A percentile compares a stretch with the other conserved stretches of the same genome.
phyloP scores from a whole-genome alignment of 352 stramenopile species.

The Phytopythium sindhum region DNA sequence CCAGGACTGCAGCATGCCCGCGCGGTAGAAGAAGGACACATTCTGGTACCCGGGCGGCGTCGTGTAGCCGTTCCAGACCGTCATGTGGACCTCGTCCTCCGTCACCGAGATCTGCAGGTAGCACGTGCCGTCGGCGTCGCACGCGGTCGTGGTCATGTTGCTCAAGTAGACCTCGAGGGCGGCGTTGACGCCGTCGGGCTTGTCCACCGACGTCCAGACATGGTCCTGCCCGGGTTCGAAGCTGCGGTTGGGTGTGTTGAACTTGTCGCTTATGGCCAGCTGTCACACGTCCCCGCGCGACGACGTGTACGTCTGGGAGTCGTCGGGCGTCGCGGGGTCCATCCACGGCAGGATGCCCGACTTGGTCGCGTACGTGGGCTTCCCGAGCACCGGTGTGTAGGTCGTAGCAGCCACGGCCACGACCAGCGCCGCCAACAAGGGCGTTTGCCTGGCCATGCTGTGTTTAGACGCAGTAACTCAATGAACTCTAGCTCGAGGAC shows the following conservation, averaged over 20 bases:
- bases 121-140: constrained; percentile 18
- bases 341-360: constrained; percentile 35
- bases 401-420: constrained; percentile 17
- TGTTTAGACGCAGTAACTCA: no score
- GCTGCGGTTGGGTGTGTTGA: constrained; percentile 44
- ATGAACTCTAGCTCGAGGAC: no score
- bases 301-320: constrained; percentile 21
- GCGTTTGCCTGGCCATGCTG: not conserved
- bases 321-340: constrained; percentile 29
- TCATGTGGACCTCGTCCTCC: constrained; percentile 26
- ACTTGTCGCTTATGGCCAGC: constrained; percentile 70
- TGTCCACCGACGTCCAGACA: constrained; percentile 80
- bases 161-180: constrained; percentile 91
- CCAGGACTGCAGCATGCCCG: constrained; percentile 89
- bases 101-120: constrained; percentile 13
- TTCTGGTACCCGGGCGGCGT: constrained; percentile 27
- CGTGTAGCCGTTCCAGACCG: constrained; percentile 62
- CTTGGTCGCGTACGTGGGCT: constrained; percentile 44
- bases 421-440: constrained; percentile 55
- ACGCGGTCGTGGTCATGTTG: constrained; percentile 55
- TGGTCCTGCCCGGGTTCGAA: constrained; percentile 90
- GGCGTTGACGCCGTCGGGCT: constrained; percentile 65
- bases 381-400: constrained; percentile 58
- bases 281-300: constrained; percentile 56
- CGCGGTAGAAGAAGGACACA: constrained; percentile 38